Evolutionary conservation across 257 asterid species (phyloP).

Genomic region (Fraxinus americana): DNA sequence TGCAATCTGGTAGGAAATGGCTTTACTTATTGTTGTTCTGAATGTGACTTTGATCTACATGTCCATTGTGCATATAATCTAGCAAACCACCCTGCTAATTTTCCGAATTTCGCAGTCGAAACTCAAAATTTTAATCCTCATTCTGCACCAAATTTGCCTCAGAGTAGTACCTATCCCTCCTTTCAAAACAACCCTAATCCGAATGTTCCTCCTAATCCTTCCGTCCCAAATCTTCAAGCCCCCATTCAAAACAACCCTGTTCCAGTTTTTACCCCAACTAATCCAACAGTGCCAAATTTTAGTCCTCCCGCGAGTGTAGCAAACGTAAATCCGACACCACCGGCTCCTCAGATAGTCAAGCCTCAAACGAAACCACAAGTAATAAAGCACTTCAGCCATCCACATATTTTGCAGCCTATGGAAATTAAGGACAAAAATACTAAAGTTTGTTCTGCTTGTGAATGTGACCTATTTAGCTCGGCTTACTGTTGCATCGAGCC

Average conservation of each 20-base stretch:
- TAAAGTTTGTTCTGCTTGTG: slow-evolving; percentile 63
- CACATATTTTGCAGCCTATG: slow-evolving; percentile 43
- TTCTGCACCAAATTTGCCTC: neutral
- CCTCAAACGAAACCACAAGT: slow-evolving; percentile 30
- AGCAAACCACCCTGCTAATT: slow-evolving; percentile 23
- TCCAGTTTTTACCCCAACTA: slow-evolving; percentile 15
- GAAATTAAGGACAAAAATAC: slow-evolving; percentile 35
- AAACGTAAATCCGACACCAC: slow-evolving; percentile 20
- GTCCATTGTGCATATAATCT: slow-evolving; percentile 54
- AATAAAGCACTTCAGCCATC: slow-evolving; percentile 68
- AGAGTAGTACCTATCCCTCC: neutral
- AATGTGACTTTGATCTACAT: slow-evolving; percentile 71
- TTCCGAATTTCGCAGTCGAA: slow-evolving; percentile 17
- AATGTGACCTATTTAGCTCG: slow-evolving; percentile 42
- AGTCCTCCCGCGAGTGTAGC: slow-evolving; percentile 29
- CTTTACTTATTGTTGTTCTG: slow-evolving; percentile 58
- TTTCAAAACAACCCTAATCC: slow-evolving; percentile 6
- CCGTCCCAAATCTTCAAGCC: neutral
- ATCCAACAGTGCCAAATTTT: slow-evolving; percentile 21
- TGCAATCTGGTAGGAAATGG: slow-evolving; percentile 55
- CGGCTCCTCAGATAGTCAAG: slow-evolving; percentile 2
- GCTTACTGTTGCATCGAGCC: slow-evolving; percentile 54
- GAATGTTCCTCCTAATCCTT: slow-evolving; percentile 15
- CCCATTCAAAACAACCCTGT: slow-evolving; percentile 14
- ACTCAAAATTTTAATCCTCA: slow-evolving; percentile 13